Base-by-base conservation (phyloP, 2,329 filamentous ascomycete species). In the Pestalotiopsis sp. region DNA sequence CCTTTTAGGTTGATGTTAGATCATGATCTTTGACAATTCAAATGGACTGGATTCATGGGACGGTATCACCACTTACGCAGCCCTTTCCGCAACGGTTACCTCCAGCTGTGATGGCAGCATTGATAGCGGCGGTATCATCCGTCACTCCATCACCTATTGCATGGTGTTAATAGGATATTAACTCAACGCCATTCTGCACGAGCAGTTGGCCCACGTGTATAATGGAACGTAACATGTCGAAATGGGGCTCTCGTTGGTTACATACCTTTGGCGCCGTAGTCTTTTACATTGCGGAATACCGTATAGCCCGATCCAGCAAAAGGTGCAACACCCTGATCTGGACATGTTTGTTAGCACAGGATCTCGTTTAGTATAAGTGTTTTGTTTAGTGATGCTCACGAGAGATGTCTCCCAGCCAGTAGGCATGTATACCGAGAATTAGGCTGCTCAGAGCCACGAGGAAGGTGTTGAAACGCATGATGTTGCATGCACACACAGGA, bases 231-330 rank as follows among this genome's bases (percentile, higher is more conserved):
- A 27, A 9, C 31, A 9, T 36, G 27, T 25, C 4, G 13, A 17
- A 23, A 12, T 4, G 3, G n/a, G 27, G 25, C n/a, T 62, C 11
- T 38, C 25, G 27, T 31, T n/a, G 38, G 31, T 56, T n/a, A 72
- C 77, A 9, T 63, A 80, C 81, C 83, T 70, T 74, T 80, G 63
- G 83, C 83, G 61, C 84, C 84, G 69, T 82, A 85, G 76, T 84
- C 83, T 73, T 78, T 83, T 25, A 85, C 84, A 69, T 85, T 85
- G 61, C 84, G 81, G 70, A 84, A 85, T 4, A 85, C 81, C n/a
- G 78, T 75, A 67, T 84, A 84, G 38, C 78, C 80, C 17, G 74
- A 65, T 5, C 73, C 76, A 57, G 79, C 82, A 74, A 80, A 85
- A 45, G 83, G 82, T 11, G 83, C 82, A 68, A 81, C 69, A 13